These are phyloP conservation scores for Mimosa bimucronata DNA, from an alignment of 306 rosid species.

Conservation along the genomic window DNA sequence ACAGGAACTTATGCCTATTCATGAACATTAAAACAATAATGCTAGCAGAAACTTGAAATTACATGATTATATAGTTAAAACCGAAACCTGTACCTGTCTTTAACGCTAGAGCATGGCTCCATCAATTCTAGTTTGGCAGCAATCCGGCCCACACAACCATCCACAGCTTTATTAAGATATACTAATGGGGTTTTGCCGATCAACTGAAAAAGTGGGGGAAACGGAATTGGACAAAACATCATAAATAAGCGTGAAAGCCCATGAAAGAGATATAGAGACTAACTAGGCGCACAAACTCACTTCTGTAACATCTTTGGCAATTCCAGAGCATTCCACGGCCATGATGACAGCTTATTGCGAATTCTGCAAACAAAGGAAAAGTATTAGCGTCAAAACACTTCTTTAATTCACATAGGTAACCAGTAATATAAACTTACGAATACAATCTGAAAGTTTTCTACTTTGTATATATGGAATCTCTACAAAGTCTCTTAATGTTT, in stretches of 20 bases:
- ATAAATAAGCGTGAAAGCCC: conserved; percentile 14
- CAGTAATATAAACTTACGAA: background rate
- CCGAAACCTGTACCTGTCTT: conserved; percentile 60
- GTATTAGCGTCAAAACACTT: conserved; percentile 5
- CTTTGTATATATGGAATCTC: conserved; percentile 1
- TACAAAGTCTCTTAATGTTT: background rate
- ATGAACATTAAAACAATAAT: background rate
- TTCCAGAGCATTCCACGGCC: conserved; percentile 61
- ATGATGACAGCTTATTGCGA: conserved; percentile 51
- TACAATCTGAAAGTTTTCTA: conserved; percentile 30
- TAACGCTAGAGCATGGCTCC: conserved; percentile 87
- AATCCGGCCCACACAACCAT: conserved; percentile 71
- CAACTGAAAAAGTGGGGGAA: conserved; percentile 41
- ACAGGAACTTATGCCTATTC: background rate
- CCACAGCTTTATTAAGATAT: conserved; percentile 61
- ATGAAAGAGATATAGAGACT: background rate
- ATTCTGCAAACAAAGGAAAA: conserved; percentile 25
- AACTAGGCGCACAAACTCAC: conserved; percentile 45
- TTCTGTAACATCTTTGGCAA: conserved; percentile 77
- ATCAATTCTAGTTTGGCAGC: conserved; percentile 78
- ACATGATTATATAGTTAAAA: background rate
- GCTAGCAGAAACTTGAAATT: conserved; percentile 14
- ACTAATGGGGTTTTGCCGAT: conserved; percentile 84
- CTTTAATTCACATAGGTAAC: background rate
- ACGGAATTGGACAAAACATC: conserved; percentile 6